Evolutionary conservation across 441 rosid species (phyloP), one percentile per base, ranked within the genome.

Genomic region (Sinapis alba): DNA sequence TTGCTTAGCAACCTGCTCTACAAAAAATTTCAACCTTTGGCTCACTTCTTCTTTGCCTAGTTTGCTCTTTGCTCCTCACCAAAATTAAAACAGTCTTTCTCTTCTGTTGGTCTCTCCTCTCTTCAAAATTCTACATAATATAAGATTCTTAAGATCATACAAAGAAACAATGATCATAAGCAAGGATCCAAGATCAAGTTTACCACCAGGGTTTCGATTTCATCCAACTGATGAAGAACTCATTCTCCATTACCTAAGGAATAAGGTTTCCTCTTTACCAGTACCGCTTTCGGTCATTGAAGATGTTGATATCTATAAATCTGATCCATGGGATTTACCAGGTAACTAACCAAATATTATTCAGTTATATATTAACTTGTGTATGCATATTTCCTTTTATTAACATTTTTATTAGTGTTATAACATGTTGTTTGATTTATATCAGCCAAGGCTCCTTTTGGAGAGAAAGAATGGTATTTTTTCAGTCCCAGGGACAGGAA

Each of bases 401-500:
- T 67, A 20, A 21, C 50, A 19, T 56, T 6, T 63, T 11, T 6
- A 51, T 4, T 16, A 47, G 71, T 34, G 5, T 66, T 16, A 6
- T 51, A 45, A 45, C 23, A 41, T 21, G 69, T 43, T 32, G 41
- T 62, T 41, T 69, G 34, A 2, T 36, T 19, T 38, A 16, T 74
- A 68, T 69, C 86, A 95, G 99, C 38, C 38, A 88, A 74, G 65
- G 92, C 99, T 32, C 82, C 85, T 1, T 91, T 86, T 71, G 96
- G 99, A 0, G 99, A 95, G 89, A 95, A 92, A 81, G 99, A 95
- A 71, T 94, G 99, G 99, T 94, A 94, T 74, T 94, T 94, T 79
- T 94, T 94, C 86, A 94, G 94, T 77, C 99, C 99, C 0, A 83
- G 99, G 79, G 99, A 94, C 62, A 78, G 99, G 3, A 94, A 95